Percentiles rank a stretch among this genome's conserved stretches.
Conservation (phyloP, 78 protist species). For the Protostelium mycophagum region DNA sequence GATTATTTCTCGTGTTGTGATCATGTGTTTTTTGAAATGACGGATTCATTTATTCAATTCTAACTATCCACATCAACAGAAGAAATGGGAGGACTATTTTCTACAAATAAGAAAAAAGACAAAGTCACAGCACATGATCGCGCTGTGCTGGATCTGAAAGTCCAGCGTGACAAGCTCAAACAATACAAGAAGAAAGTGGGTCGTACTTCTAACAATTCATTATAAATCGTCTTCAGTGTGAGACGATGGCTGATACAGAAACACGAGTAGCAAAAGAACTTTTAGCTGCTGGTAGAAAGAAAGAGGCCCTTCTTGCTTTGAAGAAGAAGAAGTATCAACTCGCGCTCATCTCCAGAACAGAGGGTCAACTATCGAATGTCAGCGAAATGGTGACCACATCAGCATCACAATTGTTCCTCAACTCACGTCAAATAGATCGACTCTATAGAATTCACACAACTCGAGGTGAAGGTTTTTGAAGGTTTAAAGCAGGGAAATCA, state of each 20-base stretch:
- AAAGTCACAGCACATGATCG: slow-evolving; percentile 46
- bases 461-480: slow-evolving; percentile 62
- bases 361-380: slow-evolving; percentile 41
- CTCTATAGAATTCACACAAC: slow-evolving; percentile 61
- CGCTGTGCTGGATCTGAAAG: slow-evolving; percentile 63
- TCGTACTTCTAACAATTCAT: background rate
- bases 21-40: no score
- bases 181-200: slow-evolving; percentile 32
- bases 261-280: slow-evolving; percentile 51
- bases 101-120: background rate
- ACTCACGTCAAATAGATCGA: slow-evolving; percentile 7
- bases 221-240: background rate
- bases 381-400: slow-evolving; percentile 54
- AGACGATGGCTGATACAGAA: slow-evolving; percentile 23
- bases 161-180: slow-evolving; percentile 61
- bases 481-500: slow-evolving; percentile 62
- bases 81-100: background rate
- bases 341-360: slow-evolving; percentile 36
- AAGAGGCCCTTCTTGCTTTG: slow-evolving; percentile 61
- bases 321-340: slow-evolving; percentile 68
- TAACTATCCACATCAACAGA: no score
- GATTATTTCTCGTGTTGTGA: no score
- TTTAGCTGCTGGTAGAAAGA: slow-evolving; percentile 29
- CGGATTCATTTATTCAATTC: no score
- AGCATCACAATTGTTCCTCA: background rate